Percentiles rank a stretch among this genome's conserved stretches.
Evolutionary conservation across 345 rosid species (phyloP).

Genomic region (Sisymbrium altissimum): DNA sequence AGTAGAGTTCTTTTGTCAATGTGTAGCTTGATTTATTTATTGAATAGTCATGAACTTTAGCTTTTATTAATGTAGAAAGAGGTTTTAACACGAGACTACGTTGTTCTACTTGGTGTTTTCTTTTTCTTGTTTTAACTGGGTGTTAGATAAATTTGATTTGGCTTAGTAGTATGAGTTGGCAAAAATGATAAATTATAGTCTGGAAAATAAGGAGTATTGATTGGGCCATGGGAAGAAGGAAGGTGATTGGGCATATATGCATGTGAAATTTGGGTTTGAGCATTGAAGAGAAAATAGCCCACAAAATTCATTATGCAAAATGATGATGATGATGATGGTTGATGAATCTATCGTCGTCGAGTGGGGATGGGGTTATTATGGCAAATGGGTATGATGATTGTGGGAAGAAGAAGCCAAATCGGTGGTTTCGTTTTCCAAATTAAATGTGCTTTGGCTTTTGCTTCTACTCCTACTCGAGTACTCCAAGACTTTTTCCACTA

Average conservation of each 20-base stretch:
- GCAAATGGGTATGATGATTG: constrained; percentile 38
- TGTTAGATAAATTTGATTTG: neutral
- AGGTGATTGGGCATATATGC: constrained; percentile 23
- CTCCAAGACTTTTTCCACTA: constrained; percentile 32
- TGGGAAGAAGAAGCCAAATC: constrained; percentile 36
- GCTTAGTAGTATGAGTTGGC: neutral
- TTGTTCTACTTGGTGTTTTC: neutral
- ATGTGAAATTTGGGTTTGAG: constrained; percentile 30
- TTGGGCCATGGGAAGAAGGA: constrained; percentile 14
- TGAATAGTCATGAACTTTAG: neutral
- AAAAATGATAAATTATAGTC: neutral
- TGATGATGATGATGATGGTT: constrained; percentile 27
- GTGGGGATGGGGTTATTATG: constrained; percentile 35
- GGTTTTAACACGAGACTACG: neutral
- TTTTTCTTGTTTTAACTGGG: neutral
- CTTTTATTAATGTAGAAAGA: neutral
- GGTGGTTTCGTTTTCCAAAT: constrained; percentile 41
- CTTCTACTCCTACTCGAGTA: constrained; percentile 33
- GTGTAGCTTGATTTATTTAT: constrained; percentile 20
- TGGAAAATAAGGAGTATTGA: neutral
- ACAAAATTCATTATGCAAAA: constrained; percentile 17
- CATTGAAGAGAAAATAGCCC: constrained; percentile 26
- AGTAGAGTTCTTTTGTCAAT: constrained; percentile 9
- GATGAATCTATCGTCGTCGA: constrained; percentile 26
- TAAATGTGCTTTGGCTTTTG: constrained; percentile 39